Evolutionary conservation across 2,329 filamentous ascomycete species (phyloP).

Genomic region (Colletotrichum endophyticum): DNA sequence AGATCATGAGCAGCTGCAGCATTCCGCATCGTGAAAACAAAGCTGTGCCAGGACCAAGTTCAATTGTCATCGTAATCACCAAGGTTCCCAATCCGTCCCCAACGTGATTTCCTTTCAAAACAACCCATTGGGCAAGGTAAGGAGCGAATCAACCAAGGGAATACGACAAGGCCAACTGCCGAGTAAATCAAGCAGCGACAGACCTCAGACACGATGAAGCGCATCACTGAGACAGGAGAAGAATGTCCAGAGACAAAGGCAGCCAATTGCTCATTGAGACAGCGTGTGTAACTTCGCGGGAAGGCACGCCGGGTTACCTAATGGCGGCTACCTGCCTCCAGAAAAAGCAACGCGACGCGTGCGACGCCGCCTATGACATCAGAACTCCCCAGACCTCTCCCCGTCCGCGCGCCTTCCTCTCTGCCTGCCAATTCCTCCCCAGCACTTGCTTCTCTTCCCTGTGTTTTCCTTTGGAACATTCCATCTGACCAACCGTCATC

Average conservation of each 20-base stretch:
- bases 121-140: background rate
- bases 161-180: background rate
- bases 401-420: background rate
- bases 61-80: background rate
- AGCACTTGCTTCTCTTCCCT: background rate
- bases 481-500: background rate
- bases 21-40: background rate
- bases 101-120: background rate
- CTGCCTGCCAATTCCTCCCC: background rate
- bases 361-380: constrained; percentile 17
- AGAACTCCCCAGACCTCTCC: background rate
- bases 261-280: background rate
- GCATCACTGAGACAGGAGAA: background rate
- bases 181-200: background rate
- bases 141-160: background rate
- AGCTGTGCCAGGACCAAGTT: background rate
- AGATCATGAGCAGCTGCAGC: background rate
- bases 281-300: background rate
- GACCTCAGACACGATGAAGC: background rate
- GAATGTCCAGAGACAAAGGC: background rate
- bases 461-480: background rate
- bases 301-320: constrained; percentile 5
- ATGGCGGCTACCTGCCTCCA: constrained; percentile 10
- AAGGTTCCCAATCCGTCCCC: fast-evolving
- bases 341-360: constrained; percentile 20